These are phyloP conservation scores for Pterula multifida DNA, from an alignment of 1,284 basidiomycete species.

Conservation along the genomic window DNA sequence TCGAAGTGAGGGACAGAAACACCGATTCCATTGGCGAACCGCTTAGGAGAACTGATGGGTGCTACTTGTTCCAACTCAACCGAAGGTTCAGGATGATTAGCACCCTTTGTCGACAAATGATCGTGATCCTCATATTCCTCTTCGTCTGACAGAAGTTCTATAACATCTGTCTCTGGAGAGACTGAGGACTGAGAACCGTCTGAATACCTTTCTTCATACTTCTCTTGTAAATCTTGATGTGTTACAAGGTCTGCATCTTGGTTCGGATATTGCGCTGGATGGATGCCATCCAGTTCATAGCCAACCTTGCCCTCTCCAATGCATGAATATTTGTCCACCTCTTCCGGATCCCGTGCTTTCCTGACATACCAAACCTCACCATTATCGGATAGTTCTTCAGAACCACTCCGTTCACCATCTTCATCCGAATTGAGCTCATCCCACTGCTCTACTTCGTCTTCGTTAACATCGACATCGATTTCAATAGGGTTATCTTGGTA, in stretches of 20 bases:
- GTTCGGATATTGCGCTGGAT: slow-evolving; percentile 5
- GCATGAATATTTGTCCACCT: slow-evolving; percentile 12
- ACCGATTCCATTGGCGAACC: background rate
- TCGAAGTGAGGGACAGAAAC: background rate
- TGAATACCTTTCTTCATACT: slow-evolving; percentile 6
- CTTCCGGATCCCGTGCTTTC: slow-evolving; percentile 15
- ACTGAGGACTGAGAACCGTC: slow-evolving; percentile 4
- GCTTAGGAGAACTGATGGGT: no score
- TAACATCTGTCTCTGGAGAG: slow-evolving; percentile 9
- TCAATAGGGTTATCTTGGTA: slow-evolving; percentile 7
- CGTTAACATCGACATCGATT: slow-evolving; percentile 11
- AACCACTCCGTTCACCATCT: slow-evolving; percentile 10
- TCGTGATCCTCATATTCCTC: slow-evolving; percentile 9
- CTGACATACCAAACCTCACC: slow-evolving; percentile 9
- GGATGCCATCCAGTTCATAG: background rate
- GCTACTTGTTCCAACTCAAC: background rate
- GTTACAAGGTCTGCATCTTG: slow-evolving; percentile 11
- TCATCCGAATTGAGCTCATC: slow-evolving; percentile 11
- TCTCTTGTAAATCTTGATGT: slow-evolving; percentile 9
- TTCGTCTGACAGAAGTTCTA: slow-evolving; percentile 13
- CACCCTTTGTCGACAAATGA: slow-evolving; percentile 8
- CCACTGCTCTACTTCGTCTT: slow-evolving; percentile 11
- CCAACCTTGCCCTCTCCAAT: slow-evolving; percentile 6
- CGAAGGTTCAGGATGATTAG: slow-evolving; percentile 7
- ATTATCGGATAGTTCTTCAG: slow-evolving; percentile 7